Evolutionary conservation across 2,329 filamentous ascomycete genomes (phyloP).

Genomic region (Epichloe amarillans): DNA sequence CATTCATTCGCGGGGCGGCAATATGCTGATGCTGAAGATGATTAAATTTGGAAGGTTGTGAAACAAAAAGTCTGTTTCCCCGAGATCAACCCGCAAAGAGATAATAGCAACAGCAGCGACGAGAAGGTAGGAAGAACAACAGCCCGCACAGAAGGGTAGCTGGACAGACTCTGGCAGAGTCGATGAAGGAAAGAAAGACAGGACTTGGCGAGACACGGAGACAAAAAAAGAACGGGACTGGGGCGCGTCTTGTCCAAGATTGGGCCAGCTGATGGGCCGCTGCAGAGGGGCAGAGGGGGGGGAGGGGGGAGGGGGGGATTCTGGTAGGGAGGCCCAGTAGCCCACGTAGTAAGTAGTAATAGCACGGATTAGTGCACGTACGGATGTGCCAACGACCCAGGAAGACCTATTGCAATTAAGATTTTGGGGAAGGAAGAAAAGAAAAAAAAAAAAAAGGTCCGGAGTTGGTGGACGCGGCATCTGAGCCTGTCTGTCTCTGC

Average conservation of each 20-base stretch:
- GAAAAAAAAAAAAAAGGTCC: background rate
- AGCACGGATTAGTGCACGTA: no score
- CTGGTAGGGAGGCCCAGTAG: background rate
- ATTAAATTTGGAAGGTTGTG: background rate
- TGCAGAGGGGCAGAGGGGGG: background rate
- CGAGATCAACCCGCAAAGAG: slow-evolving; percentile 4
- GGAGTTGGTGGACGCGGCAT: slow-evolving; percentile 1
- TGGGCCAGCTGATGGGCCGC: background rate
- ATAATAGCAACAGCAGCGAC: background rate
- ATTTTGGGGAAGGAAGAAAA: background rate
- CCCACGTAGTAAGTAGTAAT: background rate
- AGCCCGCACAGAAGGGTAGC: background rate
- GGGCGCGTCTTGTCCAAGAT: background rate
- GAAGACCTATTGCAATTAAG: background rate
- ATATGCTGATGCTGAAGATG: background rate
- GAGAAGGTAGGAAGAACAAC: background rate
- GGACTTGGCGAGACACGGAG: background rate
- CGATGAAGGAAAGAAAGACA: slow-evolving; percentile 5
- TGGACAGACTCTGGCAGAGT: background rate
- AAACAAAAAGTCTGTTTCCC: background rate
- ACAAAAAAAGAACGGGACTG: background rate
- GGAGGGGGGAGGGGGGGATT: no score
- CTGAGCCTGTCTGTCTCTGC: background rate
- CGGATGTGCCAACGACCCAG: no score
- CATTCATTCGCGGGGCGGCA: slow-evolving; percentile 3